Base-by-base conservation (phyloP, 352 stramenopile species). In the Pythium vanterpoolii region DNA sequence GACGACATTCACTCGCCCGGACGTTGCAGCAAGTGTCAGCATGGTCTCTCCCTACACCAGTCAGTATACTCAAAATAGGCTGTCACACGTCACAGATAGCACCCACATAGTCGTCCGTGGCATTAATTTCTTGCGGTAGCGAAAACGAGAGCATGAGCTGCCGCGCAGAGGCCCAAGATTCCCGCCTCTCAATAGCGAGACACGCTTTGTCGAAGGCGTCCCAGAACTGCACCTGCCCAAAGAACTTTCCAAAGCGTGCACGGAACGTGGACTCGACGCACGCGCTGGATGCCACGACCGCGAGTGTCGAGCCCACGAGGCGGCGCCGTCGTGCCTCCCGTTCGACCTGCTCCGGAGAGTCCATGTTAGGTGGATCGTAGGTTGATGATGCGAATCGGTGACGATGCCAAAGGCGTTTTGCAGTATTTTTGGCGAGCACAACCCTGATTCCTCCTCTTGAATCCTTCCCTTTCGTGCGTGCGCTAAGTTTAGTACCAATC, bases 81-180 rank as follows among this genome's bases (percentile, higher is more conserved):
- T 18, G 11, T 21, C 51, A 49, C 63, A 69, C 30, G 43, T 64
- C 49, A 21, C 54, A 64, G 7, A 57, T 56, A 33, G 42, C 16
- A 40, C 42, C 23, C n/a, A 49, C 18, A 19, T 62, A 89, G 19
- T 64, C 56, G 46, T 90, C 77, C 57, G 80, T 83, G 26, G 62
- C 69, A 33, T 90, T 90, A 46, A 90, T 42, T 23, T 87, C 76
- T 31, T 90, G 76, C 23, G 78, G 81, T 3, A 87, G 52, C 19
- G 78, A 87, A 53, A 72, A 74, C 13, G 76, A 77, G 6, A 90
- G 54, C 75, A 90, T 72, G 2, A 89, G 64, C 43, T 86, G 76
- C 11, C 78, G 68, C 18, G 71, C 40, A 4, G 45, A 61, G 4
- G 68, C 53, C 78, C 81, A 90, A 16, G 67, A 57, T 34, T 68